Percentiles rank a stretch among this genome's conserved stretches.
Conservation (phyloP, 163 green algal species). For the Coccomyxa subellipsoidea region DNA sequence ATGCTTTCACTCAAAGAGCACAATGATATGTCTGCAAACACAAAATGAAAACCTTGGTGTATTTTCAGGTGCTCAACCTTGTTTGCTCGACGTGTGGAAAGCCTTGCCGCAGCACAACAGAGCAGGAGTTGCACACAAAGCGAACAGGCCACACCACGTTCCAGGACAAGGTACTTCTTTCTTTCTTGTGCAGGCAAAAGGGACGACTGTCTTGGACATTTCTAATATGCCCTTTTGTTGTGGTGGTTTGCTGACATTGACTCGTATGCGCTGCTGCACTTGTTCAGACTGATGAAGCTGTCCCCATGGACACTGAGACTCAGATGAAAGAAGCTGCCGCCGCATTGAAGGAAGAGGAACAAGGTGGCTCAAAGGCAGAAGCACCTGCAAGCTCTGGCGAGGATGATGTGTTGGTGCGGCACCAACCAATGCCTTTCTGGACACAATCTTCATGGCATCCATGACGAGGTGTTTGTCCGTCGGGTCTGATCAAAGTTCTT, state of each 20-base stretch:
- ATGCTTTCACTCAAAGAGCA: not conserved
- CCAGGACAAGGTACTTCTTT: conserved; percentile 58
- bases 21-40: not conserved
- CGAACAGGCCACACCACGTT: conserved; percentile 73
- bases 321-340: conserved; percentile 61
- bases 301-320: conserved; percentile 66
- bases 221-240: too few species aligned
- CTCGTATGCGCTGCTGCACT: too few species aligned
- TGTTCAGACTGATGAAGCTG: conserved; percentile 40
- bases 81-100: conserved; percentile 78
- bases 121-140: conserved; percentile 75
- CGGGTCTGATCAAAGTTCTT: too few species aligned
- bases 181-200: not conserved
- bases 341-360: conserved; percentile 23
- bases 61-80: conserved; percentile 49
- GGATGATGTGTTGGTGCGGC: not conserved
- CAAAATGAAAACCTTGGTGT: conserved; percentile 15
- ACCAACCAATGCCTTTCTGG: not conserved
- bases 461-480: too few species aligned
- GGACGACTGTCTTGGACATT: not conserved
- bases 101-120: conserved; percentile 68
- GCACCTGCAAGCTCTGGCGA: not conserved
- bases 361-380: not conserved
- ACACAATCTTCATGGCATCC: too few species aligned
- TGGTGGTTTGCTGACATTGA: too few species aligned